phyloP scores from a whole-genome alignment of 768 basidiomycete genomes.

The Crucibulum laeve region DNA sequence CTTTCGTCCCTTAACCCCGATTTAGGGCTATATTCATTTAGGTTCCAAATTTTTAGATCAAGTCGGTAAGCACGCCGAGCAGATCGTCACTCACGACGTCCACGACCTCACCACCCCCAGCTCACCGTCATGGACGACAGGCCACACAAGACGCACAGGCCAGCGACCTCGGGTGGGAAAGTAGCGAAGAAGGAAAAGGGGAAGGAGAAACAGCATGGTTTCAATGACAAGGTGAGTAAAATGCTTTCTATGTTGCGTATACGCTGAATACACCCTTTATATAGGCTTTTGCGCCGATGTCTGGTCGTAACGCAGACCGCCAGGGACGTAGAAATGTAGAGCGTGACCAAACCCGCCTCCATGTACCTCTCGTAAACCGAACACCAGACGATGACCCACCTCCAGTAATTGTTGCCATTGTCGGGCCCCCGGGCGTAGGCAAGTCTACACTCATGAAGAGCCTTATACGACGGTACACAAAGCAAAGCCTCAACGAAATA shows the following conservation, averaged over 20 bases:
- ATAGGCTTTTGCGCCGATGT: constrained; percentile 90
- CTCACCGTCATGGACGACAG: constrained; percentile 56
- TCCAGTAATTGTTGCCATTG: constrained; percentile 90
- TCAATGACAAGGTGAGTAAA: constrained; percentile 81
- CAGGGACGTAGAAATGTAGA: constrained; percentile 91
- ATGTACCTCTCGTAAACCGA: constrained; percentile 93
- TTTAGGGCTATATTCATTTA: not conserved
- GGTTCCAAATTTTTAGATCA: constrained; percentile 1
- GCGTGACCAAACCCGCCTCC: constrained; percentile 88
- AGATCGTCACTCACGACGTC: not conserved
- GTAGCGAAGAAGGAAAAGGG: constrained; percentile 74
- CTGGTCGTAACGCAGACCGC: constrained; percentile 82
- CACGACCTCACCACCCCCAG: not conserved
- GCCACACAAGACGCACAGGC: constrained; percentile 80
- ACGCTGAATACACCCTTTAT: too few relatives aligned
- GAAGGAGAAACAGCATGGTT: constrained; percentile 68
- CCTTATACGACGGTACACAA: constrained; percentile 88
- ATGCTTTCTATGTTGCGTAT: not conserved
- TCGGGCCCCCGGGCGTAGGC: constrained; percentile 95
- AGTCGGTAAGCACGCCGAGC: not conserved
- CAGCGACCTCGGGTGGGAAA: constrained; percentile 67
- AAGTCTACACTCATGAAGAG: constrained; percentile 93
- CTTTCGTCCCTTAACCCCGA: not conserved
- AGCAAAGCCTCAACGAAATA: constrained; percentile 85
- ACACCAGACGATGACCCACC: constrained; percentile 91